These are phyloP conservation scores for Backusella morwellensis DNA, from an alignment of 192 early-diverging fungal species.

Conservation along the genomic window DNA sequence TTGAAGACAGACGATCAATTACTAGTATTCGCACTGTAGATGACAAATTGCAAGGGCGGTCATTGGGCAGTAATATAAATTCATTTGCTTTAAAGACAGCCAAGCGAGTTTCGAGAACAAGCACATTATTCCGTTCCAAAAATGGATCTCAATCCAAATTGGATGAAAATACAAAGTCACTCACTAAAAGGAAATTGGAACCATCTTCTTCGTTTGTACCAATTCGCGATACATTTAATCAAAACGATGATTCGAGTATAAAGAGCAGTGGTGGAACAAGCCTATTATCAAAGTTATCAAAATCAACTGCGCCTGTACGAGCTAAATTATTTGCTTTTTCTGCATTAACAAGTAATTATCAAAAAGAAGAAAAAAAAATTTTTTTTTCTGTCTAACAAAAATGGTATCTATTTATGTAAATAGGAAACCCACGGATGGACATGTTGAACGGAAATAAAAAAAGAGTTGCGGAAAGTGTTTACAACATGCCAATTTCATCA, in stretches of 20 bases:
- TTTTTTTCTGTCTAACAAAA: neutral
- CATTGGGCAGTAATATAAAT: conserved; percentile 1
- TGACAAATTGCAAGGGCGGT: conserved; percentile 4
- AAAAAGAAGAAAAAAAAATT: neutral
- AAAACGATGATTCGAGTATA: conserved; percentile 1
- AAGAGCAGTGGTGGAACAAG: conserved; percentile 8
- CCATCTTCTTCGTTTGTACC: conserved; percentile 2
- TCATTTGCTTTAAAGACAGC: conserved; percentile 11
- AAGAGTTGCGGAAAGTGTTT: conserved; percentile 29
- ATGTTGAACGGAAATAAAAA: neutral
- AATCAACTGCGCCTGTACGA: conserved; percentile 36
- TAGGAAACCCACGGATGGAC: neutral
- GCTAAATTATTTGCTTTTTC: conserved; percentile 32
- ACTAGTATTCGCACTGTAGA: conserved; percentile 15
- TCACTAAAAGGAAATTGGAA: conserved; percentile 5
- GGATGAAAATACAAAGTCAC: neutral
- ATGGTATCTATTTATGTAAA: neutral
- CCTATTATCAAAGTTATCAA: conserved; percentile 29
- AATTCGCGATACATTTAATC: neutral
- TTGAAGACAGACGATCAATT: conserved; percentile 27
- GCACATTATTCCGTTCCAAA: conserved; percentile 11
- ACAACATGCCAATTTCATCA: conserved; percentile 23
- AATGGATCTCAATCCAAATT: neutral
- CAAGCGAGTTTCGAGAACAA: conserved; percentile 16
- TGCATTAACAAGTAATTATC: conserved; percentile 15